Conservation (phyloP, 768 basidiomycete genomes). For the Boletus rex-veris region DNA sequence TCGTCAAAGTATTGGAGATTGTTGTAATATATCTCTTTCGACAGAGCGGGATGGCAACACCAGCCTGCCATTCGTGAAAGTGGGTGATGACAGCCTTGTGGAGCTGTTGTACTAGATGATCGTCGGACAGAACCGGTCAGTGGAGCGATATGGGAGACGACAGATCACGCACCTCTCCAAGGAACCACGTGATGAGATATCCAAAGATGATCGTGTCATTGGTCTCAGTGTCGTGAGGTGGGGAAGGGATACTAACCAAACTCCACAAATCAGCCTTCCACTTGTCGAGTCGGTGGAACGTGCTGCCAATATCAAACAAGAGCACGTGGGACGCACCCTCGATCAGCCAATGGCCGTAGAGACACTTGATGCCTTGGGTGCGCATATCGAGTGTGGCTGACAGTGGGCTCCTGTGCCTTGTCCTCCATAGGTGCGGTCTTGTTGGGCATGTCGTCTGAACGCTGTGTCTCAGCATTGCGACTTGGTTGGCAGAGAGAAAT, state of each 20-base stretch:
- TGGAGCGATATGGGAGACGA: not conserved
- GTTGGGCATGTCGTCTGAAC: slow-evolving; percentile 33
- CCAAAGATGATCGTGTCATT: slow-evolving; percentile 98
- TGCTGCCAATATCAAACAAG: slow-evolving; percentile 91
- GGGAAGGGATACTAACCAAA: slow-evolving; percentile 94
- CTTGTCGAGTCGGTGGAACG: slow-evolving; percentile 86
- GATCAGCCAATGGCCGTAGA: slow-evolving; percentile 98
- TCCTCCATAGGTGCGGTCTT: slow-evolving; percentile 99
- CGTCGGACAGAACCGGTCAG: slow-evolving; percentile 9
- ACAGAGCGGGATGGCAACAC: slow-evolving; percentile 90
- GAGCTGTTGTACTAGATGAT: slow-evolving; percentile 71
- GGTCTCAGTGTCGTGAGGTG: slow-evolving; percentile 95
- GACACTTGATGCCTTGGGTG: slow-evolving; percentile 83
- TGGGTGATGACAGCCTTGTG: slow-evolving; percentile 90
- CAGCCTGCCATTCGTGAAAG: slow-evolving; percentile 99
- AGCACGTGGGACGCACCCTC: slow-evolving; percentile 94
- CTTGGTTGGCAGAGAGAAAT: too few relatives aligned
- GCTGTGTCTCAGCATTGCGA: too few relatives aligned
- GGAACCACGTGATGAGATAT: slow-evolving; percentile 98
- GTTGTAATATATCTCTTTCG: slow-evolving; percentile 97
- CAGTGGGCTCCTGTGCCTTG: slow-evolving; percentile 85
- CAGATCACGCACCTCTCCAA: slow-evolving; percentile 76
- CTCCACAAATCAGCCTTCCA: slow-evolving; percentile 99
- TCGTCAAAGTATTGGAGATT: slow-evolving; percentile 99
- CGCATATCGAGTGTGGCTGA: slow-evolving; percentile 80